Conservation (phyloP, 2,329 filamentous ascomycete species). For the Hymenoscyphus fraxineus region DNA sequence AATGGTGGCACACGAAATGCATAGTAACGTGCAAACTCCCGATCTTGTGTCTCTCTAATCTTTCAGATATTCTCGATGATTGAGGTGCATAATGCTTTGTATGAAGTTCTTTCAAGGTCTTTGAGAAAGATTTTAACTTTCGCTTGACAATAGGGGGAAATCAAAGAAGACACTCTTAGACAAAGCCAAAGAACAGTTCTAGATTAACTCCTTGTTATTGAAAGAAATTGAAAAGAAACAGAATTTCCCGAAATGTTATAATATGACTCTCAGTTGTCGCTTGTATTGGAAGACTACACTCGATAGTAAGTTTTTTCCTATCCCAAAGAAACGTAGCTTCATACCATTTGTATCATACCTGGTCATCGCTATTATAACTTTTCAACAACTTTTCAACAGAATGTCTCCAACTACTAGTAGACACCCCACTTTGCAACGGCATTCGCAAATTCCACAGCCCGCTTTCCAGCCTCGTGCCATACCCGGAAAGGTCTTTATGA, state of each 20-base stretch:
- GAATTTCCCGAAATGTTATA: not conserved
- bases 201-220: not conserved
- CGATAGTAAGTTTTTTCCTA: not conserved
- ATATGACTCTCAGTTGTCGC: not conserved
- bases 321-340: not conserved
- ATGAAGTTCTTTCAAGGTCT: not conserved
- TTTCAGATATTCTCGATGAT: not conserved
- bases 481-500: not conserved
- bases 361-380: not conserved
- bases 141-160: not conserved
- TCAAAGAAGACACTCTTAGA: not conserved
- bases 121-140: not conserved
- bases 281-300: not conserved
- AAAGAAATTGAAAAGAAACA: not conserved
- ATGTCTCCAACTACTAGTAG: not conserved
- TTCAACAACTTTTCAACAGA: not conserved
- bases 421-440: not conserved
- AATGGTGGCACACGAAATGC: not conserved
- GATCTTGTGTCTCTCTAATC: not conserved
- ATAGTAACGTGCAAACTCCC: not conserved
- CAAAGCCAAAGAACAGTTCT: not conserved
- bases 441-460: not conserved
- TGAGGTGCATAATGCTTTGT: too few relatives aligned
- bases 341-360: not conserved
- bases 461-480: not conserved